A percentile compares a stretch with the other conserved stretches of the same genome.
Evolutionary conservation across 805 yeast species (phyloP).

Genomic region (Saccharomycopsis sp.): DNA sequence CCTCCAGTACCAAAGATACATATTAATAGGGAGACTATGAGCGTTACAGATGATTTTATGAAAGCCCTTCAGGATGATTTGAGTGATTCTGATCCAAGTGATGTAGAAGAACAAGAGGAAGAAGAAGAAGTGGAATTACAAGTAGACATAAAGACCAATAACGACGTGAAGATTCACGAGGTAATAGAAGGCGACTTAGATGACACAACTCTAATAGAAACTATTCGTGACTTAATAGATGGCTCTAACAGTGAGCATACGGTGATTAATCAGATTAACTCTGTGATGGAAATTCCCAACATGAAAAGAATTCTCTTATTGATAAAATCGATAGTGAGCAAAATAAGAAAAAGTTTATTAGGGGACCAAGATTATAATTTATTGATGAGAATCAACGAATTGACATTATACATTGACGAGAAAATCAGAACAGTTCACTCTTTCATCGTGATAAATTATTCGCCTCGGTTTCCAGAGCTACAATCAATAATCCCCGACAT

Average conservation of each 20-base stretch:
- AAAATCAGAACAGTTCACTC: slow-evolving; percentile 48
- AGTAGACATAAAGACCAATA: slow-evolving; percentile 4
- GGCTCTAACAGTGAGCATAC: slow-evolving; percentile 8
- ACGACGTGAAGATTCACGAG: slow-evolving; percentile 9
- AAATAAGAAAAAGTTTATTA: background rate
- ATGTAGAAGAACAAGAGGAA: background rate
- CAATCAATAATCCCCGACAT: slow-evolving; percentile 57
- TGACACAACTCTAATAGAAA: slow-evolving; percentile 6
- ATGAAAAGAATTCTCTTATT: slow-evolving; percentile 3
- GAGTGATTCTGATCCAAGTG: slow-evolving; percentile 20
- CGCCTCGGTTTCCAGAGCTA: slow-evolving; percentile 64
- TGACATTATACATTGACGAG: slow-evolving; percentile 45
- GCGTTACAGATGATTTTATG: slow-evolving; percentile 23
- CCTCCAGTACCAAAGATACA: too few relatives aligned
- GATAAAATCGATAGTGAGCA: background rate
- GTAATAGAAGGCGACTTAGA: slow-evolving; percentile 19
- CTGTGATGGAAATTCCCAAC: slow-evolving; percentile 15
- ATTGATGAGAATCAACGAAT: slow-evolving; percentile 46
- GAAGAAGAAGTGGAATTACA: background rate
- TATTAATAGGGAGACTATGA: background rate
- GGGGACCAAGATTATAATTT: slow-evolving; percentile 26
- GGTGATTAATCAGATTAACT: slow-evolving; percentile 18
- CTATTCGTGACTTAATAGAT: background rate
- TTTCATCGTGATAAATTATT: slow-evolving; percentile 47
- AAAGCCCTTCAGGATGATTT: slow-evolving; percentile 31